phyloP scores from a whole-genome alignment of 352 stramenopile genomes.

The Proteromonas lacertae region DNA sequence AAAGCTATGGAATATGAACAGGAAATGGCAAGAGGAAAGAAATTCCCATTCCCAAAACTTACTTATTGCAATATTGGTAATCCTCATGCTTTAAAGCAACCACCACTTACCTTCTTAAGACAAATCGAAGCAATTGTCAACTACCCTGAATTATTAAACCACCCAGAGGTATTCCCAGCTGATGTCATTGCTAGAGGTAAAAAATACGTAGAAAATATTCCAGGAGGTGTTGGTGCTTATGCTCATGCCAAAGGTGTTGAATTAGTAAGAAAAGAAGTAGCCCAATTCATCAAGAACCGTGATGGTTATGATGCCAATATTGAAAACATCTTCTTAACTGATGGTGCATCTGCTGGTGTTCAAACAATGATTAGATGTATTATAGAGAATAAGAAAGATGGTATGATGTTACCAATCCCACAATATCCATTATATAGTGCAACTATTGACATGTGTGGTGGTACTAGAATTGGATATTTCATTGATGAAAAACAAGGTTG shows the following conservation, averaged over 20 bases:
- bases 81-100: conserved; percentile 65
- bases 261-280: conserved; percentile 34
- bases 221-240: conserved; percentile 43
- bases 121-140: conserved; percentile 56
- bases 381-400: conserved; percentile 27
- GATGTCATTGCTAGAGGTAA: conserved; percentile 44
- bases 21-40: too few species aligned
- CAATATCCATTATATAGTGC: conserved; percentile 97
- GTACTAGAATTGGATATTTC: conserved; percentile 72
- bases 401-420: conserved; percentile 79
- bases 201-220: conserved; percentile 39
- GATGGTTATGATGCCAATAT: conserved; percentile 39
- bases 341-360: conserved; percentile 73
- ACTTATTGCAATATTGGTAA: conserved; percentile 93
- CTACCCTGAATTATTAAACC: conserved; percentile 34
- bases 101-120: conserved; percentile 20
- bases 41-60: too few species aligned
- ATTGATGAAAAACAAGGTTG: conserved; percentile 68
- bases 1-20: too few species aligned
- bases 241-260: conserved; percentile 39
- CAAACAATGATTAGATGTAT: conserved; percentile 52
- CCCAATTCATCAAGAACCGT: conserved; percentile 36
- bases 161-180: conserved; percentile 31
- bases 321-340: conserved; percentile 82
- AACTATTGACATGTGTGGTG: conserved; percentile 64